A percentile compares a stretch with the other conserved stretches of the same genome.
These are phyloP conservation scores for Penicillium sp. DNA, from an alignment of 2,329 filamentous ascomycete genomes.

Conservation along the genomic window DNA sequence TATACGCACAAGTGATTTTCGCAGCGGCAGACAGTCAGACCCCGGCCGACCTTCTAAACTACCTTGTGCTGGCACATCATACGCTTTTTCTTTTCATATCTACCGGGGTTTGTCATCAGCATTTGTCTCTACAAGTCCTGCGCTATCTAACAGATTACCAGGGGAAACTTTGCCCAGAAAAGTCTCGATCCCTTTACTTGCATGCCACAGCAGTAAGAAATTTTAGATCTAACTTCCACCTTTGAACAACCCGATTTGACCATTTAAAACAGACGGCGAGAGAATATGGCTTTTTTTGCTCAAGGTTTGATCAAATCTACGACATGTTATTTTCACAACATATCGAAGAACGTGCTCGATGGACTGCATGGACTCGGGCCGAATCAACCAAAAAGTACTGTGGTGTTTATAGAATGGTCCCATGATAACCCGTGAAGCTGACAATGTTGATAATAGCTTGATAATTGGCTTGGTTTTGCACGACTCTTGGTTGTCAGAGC, in stretches of 20 bases:
- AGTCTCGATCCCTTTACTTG: slow-evolving; percentile 2
- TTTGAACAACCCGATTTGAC: background rate
- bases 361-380: slow-evolving; percentile 6
- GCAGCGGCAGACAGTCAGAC: background rate
- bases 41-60: background rate
- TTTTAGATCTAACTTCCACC: background rate
- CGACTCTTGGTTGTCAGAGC: slow-evolving; percentile 12
- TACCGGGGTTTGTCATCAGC: background rate
- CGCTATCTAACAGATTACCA: background rate
- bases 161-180: slow-evolving; percentile 5
- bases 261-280: background rate
- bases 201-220: background rate
- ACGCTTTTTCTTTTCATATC: slow-evolving; percentile 8
- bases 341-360: background rate
- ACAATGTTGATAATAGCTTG: background rate
- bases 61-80: slow-evolving; percentile 7
- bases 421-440: background rate
- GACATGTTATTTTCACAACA: background rate
- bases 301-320: background rate
- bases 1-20: background rate
- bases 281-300: slow-evolving; percentile 2
- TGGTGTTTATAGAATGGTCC: background rate
- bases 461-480: slow-evolving; percentile 11
- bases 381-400: slow-evolving; percentile 9
- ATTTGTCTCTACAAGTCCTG: background rate